phyloP scores from a whole-genome alignment of 2,329 filamentous ascomycete species.

The Penicillium sumatraense region DNA sequence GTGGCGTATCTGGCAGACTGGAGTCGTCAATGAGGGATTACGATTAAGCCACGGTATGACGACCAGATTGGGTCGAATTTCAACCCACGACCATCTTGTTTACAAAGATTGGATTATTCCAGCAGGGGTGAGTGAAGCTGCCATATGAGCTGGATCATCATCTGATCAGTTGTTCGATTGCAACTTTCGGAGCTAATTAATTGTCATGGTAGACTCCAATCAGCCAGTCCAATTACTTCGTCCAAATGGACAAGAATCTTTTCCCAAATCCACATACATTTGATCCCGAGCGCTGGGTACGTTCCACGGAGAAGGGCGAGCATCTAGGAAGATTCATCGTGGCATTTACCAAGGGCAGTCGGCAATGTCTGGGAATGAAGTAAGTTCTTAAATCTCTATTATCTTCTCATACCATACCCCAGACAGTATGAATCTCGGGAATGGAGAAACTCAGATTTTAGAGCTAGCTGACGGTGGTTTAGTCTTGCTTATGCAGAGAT shows the following conservation, averaged over 20 bases:
- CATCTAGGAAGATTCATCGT: conserved; percentile 25
- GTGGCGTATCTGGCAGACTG: conserved; percentile 17
- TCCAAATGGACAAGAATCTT: conserved; percentile 26
- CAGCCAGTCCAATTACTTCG: conserved; percentile 30
- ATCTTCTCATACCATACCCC: too few relatives aligned
- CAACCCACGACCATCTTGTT: conserved; percentile 17
- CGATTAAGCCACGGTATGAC: conserved; percentile 29
- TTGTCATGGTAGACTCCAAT: conserved; percentile 21
- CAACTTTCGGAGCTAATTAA: background rate
- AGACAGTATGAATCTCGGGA: too few relatives aligned
- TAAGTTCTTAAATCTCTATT: conserved; percentile 6
- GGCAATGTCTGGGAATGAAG: conserved; percentile 30
- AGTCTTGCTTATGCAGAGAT: conserved; percentile 30
- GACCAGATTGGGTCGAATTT: conserved; percentile 22
- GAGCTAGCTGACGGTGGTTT: background rate
- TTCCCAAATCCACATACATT: conserved; percentile 26
- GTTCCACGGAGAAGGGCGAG: conserved; percentile 17
- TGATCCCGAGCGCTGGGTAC: conserved; percentile 26
- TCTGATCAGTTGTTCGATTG: too few relatives aligned
- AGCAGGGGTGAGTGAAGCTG: conserved; percentile 20
- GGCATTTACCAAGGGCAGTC: conserved; percentile 27
- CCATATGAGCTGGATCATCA: too few relatives aligned
- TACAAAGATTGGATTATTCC: conserved; percentile 28
- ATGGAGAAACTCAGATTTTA: too few relatives aligned
- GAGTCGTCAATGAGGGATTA: conserved; percentile 27